A percentile compares a stretch with the other conserved stretches of the same genome.
Conservation (phyloP, 2,329 filamentous ascomycete genomes). For the Diaporthe sp. region DNA sequence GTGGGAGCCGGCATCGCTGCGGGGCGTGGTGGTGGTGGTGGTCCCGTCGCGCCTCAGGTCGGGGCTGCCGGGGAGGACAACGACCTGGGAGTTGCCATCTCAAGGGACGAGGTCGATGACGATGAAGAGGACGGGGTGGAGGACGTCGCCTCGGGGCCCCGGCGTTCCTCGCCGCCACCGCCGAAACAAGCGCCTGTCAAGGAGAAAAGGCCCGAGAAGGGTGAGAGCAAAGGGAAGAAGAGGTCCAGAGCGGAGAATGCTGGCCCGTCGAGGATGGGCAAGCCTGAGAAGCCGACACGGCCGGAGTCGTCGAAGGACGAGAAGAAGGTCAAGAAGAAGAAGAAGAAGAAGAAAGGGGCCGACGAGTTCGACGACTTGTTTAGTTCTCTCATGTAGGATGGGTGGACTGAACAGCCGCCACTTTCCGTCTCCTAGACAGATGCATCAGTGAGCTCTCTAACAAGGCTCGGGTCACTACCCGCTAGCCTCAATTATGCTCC, state of each 20-base stretch:
- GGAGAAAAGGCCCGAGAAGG: constrained; percentile 36
- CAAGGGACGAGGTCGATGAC: constrained; percentile 37
- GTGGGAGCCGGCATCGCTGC: neutral
- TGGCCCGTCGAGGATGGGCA: neutral
- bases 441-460: neutral
- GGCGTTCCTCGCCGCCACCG: neutral
- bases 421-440: neutral
- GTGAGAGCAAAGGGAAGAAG: constrained; percentile 29
- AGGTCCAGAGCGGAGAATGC: neutral
- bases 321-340: constrained; percentile 56
- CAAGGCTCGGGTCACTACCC: neutral
- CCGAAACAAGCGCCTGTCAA: neutral
- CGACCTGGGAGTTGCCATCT: constrained; percentile 40
- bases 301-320: constrained; percentile 57
- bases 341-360: constrained; percentile 65
- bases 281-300: constrained; percentile 23
- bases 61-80: neutral
- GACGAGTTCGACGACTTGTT: constrained; percentile 83
- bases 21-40: neutral
- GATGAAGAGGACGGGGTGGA: constrained; percentile 11
- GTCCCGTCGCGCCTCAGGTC: neutral
- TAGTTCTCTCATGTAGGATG: constrained; percentile 61
- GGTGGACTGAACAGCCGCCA: neutral
- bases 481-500: neutral
- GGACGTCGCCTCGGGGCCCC: neutral